Evolutionary conservation across 2,329 filamentous ascomycete species (phyloP), one percentile per base, ranked within the genome.

Genomic region (Talaromyces sp.): DNA sequence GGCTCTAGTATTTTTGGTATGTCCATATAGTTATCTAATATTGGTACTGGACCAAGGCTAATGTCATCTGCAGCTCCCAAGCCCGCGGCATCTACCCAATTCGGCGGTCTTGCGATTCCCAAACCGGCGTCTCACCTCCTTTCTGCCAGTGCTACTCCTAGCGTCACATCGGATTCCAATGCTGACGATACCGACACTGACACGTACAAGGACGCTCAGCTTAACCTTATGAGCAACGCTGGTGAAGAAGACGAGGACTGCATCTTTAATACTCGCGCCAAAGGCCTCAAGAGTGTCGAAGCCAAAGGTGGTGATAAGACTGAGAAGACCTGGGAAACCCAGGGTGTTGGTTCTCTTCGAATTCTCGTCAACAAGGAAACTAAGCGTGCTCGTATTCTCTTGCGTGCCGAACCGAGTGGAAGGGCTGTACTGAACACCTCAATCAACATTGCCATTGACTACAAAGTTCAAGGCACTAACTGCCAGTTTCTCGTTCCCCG

Each of bases 401-500:
- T 93, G 63, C 86, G 91, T 55, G 85, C 85, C n/a, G 89, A 92
- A 64, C 89, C 90, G 0, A 83, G 86, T 64, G 91, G 91, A 17
- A 84, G 88, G 43, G 80, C 93, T 53, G 83, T 89, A 3, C 77
- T 96, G 68, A 96, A 96, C 76, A 84, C 87, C 66, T 74, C 80
- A 21, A 73, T 93, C 55, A 74, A 90, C 35, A 77, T 84, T 1
- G 78, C 81, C n/a, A 75, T 86, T 57, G 79, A 80, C 5, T 93
- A 92, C 77, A 84, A 83, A 68, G 77, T 81, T 7, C 80, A 82
- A 29, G 67, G 66, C 5, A 80, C 71, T 53, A 89, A 60, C 19
- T 71, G 78, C 17, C 68, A 73, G 32, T 73, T 78, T 52, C 59
- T 73, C n/a, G 70, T 77, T 13, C 81, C 85, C 0, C 82, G 81